phyloP scores from a whole-genome alignment of 2,329 filamentous ascomycete species.

The Neofusicoccum cordaticola region DNA sequence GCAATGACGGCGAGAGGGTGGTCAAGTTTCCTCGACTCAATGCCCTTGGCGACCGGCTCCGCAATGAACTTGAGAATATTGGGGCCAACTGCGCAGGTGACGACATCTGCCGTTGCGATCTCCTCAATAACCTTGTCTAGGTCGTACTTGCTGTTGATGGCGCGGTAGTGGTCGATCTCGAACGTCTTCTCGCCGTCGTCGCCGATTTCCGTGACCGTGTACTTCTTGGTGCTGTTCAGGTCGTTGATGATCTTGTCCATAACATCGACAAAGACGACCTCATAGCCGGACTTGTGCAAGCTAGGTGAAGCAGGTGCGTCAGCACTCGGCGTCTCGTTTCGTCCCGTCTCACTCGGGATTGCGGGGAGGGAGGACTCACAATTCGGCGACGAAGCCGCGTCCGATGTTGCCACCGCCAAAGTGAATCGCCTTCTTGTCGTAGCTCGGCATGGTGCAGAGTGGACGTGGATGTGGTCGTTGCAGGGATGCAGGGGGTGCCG shows the following conservation, averaged over 20 bases:
- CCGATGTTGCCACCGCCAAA: constrained; percentile 55
- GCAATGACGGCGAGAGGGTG: constrained; percentile 87
- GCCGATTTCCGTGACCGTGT: constrained; percentile 91
- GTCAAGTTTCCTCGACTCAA: constrained; percentile 66
- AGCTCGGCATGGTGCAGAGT: constrained; percentile 17
- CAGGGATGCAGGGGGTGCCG: background rate
- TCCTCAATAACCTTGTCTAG: constrained; percentile 78
- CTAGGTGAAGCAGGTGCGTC: constrained; percentile 48
- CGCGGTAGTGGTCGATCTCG: constrained; percentile 90
- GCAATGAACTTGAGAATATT: constrained; percentile 97
- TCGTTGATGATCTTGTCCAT: constrained; percentile 76
- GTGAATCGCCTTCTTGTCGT: constrained; percentile 51
- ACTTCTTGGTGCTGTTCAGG: constrained; percentile 72
- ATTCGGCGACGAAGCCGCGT: constrained; percentile 46
- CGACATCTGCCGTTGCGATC: constrained; percentile 81
- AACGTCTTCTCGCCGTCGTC: constrained; percentile 76
- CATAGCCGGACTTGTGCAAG: constrained; percentile 90
- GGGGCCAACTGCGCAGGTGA: constrained; percentile 95
- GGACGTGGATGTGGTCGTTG: background rate
- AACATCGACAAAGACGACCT: constrained; percentile 96
- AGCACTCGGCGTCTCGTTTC: background rate
- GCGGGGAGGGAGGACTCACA: background rate
- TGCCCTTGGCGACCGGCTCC: constrained; percentile 90
- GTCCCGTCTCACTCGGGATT: background rate
- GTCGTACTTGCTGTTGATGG: constrained; percentile 89